Base-by-base conservation (phyloP, 1,284 basidiomycete species). In the Inonotus obliquus region DNA sequence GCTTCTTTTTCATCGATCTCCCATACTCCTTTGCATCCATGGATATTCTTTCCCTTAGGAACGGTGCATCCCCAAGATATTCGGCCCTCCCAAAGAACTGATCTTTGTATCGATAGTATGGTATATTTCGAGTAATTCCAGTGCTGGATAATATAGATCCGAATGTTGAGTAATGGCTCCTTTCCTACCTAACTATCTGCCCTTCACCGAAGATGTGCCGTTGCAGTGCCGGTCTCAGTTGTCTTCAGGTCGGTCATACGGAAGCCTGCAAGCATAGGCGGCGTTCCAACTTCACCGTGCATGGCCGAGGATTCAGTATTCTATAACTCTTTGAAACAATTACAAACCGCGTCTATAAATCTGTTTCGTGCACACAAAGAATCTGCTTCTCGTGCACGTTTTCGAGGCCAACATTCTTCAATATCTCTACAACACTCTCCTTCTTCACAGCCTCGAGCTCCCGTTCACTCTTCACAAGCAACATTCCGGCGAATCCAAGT, bases 401-500 rank as follows among this genome's bases (percentile, higher is more conserved):
- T 70, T 80, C 75, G 63, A 89, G 71, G 37, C 79, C 87, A 14
- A 91, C 86, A 38, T 76, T 78, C 59, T 75, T 73, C 67, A 92
- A 71, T 45, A 92, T 85, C 63, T 76, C 82, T 13, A 78, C 76
- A 29, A 88, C 74, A 2, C 83, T 80, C 71, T 86, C 83, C 59
- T 74, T 75, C 71, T 82, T 82, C 44, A 94, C 81, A 0, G 80
- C 81, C 62, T 84, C 82, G 54, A 92, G 72, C 75, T 94, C 91
- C 21, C 78, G 78, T 62, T 87, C 83, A 66, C 86, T 91, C 76
- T 88, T 91, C 47, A 91, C 92, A 55, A 96, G 81, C 63, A 95
- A 69, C 85, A 91, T 83, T 1, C 94, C 93, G 13, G 91, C 89
- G 70, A 88, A 95, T n/a, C 91, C 94, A 39, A 94, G 80, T 53